Evolutionary conservation across 2,329 filamentous ascomycete species (phyloP), one percentile per base, ranked within the genome.

Genomic region (Xylariaceae sp.): DNA sequence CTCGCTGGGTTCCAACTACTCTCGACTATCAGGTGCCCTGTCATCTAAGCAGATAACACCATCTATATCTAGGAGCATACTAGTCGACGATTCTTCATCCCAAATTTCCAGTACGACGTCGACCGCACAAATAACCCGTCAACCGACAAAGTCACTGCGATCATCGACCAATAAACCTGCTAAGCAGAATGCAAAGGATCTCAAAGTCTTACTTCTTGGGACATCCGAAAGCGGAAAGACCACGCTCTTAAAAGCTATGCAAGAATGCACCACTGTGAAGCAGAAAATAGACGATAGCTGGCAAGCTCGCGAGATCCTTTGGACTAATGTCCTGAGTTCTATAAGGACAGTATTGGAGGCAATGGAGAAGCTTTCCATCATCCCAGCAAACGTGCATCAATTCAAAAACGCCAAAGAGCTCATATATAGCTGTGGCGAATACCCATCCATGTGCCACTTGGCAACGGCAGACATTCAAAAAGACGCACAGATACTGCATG

Each of bases 121-220:
- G 17, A 36, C n/a, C n/a, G 28, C 4, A 6, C 17, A 11, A 9
- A 18, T 36, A 18, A 41, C 38, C 6, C 16, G 39, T 28, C 16
- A 28, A 11, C 31, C 39, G 10, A 16, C 16, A 12, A 28, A 42
- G 17, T 36, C 33, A 36, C 14, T 36, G 14, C 14, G 14, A 10
- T 10, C 10, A 10, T 14, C 10, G 14, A 14, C 10, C 33, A 36
- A 36, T 14, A 36, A 36, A 36, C 14, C 33, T 10, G 10, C 14
- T 36, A 36, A 36, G 10, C 10, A 36, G 33, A 36, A 36, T 36
- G 10, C 16, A 17, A 31, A 38, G 33, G 31, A 13, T 19, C 10
- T 19, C 5, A 55, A 53, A 44, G 40, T 55, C n/a, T 14, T 55
- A 11, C 49, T 55, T 4, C 19, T 55, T 41, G 50, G 53, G 14